A percentile compares a stretch with the other conserved stretches of the same genome.
Conservation (phyloP, 352 stramenopile genomes). For the Plasmopara muralis region DNA sequence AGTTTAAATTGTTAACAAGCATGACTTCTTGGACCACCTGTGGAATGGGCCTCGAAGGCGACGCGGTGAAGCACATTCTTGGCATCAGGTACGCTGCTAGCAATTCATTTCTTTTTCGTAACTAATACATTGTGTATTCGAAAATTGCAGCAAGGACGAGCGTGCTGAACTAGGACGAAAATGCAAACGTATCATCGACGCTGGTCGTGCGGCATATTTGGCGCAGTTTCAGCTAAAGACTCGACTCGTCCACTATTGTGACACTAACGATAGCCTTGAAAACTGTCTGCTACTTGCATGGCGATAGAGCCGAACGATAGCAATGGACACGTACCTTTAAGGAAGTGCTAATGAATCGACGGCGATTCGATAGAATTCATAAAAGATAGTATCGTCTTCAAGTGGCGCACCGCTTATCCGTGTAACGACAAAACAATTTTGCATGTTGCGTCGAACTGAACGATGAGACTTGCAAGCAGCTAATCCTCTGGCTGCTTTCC, state of each 20-base stretch:
- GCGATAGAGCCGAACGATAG: conserved; percentile 13
- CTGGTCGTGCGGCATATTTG: conserved; percentile 57
- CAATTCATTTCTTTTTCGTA: neutral
- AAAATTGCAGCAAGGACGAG: conserved; percentile 46
- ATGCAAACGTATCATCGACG: conserved; percentile 75
- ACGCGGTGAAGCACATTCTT: conserved; percentile 62
- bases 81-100: conserved; percentile 37
- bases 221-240: conserved; percentile 42
- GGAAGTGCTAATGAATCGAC: neutral
- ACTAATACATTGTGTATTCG: neutral
- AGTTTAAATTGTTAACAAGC: conserved; percentile 55
- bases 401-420: too few relatives aligned
- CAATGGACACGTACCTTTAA: neutral
- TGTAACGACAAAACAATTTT: too few relatives aligned
- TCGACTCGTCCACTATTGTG: conserved; percentile 74
- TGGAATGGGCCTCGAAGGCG: conserved; percentile 56
- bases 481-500: too few relatives aligned
- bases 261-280: conserved; percentile 64
- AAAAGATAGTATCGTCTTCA: too few relatives aligned
- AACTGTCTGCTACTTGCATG: conserved; percentile 77
- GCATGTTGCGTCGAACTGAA: too few relatives aligned
- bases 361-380: neutral
- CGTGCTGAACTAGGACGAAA: conserved; percentile 52
- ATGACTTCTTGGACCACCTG: conserved; percentile 81
- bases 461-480: too few relatives aligned